phyloP scores from a whole-genome alignment of 805 yeast species.

The Scheffersomyces lignosus region DNA sequence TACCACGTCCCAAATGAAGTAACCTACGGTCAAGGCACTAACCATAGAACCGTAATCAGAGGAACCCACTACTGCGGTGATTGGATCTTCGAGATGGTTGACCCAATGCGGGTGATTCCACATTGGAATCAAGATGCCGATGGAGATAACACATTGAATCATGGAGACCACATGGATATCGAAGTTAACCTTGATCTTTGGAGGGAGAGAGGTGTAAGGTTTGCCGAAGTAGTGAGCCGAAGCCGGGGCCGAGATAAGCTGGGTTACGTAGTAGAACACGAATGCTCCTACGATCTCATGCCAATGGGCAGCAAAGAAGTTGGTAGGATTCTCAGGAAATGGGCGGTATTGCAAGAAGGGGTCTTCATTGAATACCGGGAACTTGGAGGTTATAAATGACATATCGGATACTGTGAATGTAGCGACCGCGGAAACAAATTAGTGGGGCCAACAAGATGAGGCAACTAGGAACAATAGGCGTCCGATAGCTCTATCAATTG shows the following conservation, averaged over 20 bases:
- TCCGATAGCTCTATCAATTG: too few relatives aligned
- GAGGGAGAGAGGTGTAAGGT: conserved; percentile 48
- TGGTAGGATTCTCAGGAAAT: conserved; percentile 43
- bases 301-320: conserved; percentile 53
- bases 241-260: conserved; percentile 51
- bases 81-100: conserved; percentile 42
- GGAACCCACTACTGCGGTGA: conserved; percentile 53
- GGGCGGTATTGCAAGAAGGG: conserved; percentile 47
- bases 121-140: conserved; percentile 61
- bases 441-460: too few relatives aligned
- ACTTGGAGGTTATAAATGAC: conserved; percentile 8
- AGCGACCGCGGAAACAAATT: too few relatives aligned
- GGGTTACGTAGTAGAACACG: conserved; percentile 57
- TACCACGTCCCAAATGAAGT: conserved; percentile 85
- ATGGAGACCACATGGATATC: conserved; percentile 90
- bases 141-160: conserved; percentile 74
- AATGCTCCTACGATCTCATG: conserved; percentile 72
- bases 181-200: conserved; percentile 63
- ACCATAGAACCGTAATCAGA: conserved; percentile 78
- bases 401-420: too few relatives aligned
- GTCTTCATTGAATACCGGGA: conserved; percentile 37
- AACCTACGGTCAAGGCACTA: conserved; percentile 73
- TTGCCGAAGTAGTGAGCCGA: conserved; percentile 51
- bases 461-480: too few relatives aligned
- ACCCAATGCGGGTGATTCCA: conserved; percentile 53